phyloP scores from a whole-genome alignment of 2,329 filamentous ascomycete species.

The Tolypocladium ovalisporum region DNA sequence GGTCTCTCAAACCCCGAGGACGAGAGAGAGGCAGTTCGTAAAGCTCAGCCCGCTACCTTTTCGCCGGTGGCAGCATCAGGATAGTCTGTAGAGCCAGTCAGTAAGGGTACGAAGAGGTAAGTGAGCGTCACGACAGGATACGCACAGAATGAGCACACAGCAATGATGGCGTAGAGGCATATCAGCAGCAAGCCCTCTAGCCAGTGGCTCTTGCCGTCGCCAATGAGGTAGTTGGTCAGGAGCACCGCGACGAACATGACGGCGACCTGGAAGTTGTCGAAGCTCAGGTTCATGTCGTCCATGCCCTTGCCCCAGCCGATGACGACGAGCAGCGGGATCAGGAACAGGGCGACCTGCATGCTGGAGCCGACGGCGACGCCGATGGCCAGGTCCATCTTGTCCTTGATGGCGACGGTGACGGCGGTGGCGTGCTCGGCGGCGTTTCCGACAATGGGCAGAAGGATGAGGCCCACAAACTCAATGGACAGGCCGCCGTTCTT shows the following conservation, averaged over 20 bases:
- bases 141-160: conserved; percentile 49
- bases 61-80: neutral
- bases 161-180: conserved; percentile 71
- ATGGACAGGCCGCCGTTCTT: conserved; percentile 48
- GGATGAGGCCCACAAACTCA: conserved; percentile 70
- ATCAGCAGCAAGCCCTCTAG: conserved; percentile 68
- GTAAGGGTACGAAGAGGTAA: neutral
- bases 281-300: conserved; percentile 69
- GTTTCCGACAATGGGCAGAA: conserved; percentile 75
- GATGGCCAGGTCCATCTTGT: conserved; percentile 78
- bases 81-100: neutral
- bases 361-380: conserved; percentile 70
- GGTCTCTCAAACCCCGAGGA: neutral
- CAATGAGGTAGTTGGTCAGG: conserved; percentile 76
- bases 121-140: no score
- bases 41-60: neutral
- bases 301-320: conserved; percentile 66
- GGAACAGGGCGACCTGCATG: conserved; percentile 71
- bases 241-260: conserved; percentile 75
- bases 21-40: neutral
- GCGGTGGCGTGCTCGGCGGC: conserved; percentile 75
- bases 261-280: conserved; percentile 83
- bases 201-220: conserved; percentile 75
- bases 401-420: conserved; percentile 69
- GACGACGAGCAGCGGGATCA: conserved; percentile 66